Conservation (phyloP, 2,329 filamentous ascomycete species). For the Amesomyces nigricolor region DNA sequence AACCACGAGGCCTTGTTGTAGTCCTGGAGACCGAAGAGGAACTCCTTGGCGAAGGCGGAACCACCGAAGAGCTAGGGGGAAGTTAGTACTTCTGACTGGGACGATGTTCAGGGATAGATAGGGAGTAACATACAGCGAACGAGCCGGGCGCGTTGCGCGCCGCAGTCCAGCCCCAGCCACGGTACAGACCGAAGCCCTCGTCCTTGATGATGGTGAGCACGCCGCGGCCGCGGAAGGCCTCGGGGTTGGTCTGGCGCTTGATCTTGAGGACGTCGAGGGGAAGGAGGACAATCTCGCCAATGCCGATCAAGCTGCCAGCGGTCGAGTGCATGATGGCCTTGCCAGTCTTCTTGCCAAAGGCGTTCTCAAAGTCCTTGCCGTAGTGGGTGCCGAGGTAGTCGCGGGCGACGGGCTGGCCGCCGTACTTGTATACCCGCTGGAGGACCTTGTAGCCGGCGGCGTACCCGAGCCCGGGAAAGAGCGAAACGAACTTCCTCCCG, state of each 20-base stretch:
- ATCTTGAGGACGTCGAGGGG: conserved; percentile 98
- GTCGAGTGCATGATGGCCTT: conserved; percentile 98
- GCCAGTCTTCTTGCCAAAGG: conserved; percentile 94
- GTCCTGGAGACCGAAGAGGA: conserved; percentile 80
- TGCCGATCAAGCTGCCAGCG: conserved; percentile 85
- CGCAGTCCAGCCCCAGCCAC: conserved; percentile 96
- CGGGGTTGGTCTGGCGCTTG: conserved; percentile 98
- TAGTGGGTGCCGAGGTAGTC: conserved; percentile 82
- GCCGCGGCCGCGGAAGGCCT: conserved; percentile 91
- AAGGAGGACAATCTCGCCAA: conserved; percentile 92
- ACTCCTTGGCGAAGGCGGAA: conserved; percentile 95
- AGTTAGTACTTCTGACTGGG: conserved; percentile 18
- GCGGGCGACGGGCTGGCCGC: conserved; percentile 89
- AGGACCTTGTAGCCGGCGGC: conserved; percentile 97
- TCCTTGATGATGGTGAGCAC: conserved; percentile 84
- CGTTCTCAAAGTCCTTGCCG: conserved; percentile 73
- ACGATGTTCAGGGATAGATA: not conserved
- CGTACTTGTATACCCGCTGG: conserved; percentile 98
- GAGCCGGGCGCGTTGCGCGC: conserved; percentile 95
- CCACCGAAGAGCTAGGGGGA: conserved; percentile 77
- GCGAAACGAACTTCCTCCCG: conserved; percentile 79
- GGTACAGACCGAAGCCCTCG: conserved; percentile 92
- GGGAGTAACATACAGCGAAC: conserved; percentile 68
- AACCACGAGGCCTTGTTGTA: conserved; percentile 94
- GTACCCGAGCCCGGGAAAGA: conserved; percentile 96